Conservation (phyloP, 2,329 filamentous ascomycete species). For the Aspergillus novoparasiticus region DNA sequence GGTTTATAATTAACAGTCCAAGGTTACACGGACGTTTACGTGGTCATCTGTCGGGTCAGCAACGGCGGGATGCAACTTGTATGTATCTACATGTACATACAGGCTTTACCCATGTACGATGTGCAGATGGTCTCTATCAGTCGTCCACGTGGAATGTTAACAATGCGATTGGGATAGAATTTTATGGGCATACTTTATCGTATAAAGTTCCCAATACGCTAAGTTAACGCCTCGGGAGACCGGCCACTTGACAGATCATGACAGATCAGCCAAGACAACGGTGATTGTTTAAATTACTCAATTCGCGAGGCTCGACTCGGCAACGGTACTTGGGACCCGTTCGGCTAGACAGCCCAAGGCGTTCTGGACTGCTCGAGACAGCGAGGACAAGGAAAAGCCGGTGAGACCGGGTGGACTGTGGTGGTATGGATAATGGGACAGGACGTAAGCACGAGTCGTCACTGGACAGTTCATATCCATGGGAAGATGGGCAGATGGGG, state of each 20-base stretch:
- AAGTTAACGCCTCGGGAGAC: slow-evolving; percentile 1
- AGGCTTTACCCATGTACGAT: neutral
- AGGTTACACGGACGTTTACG: neutral
- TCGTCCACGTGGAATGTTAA: neutral
- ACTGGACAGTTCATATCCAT: slow-evolving; percentile 1
- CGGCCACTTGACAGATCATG: slow-evolving; percentile 2
- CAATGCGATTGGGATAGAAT: neutral
- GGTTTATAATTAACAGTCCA: neutral
- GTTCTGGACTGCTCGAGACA: neutral
- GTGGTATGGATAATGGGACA: neutral
- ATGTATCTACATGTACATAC: no score
- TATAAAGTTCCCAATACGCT: neutral
- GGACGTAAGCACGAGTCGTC: neutral
- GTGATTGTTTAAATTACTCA: neutral
- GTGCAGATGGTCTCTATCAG: neutral
- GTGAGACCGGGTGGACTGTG: slow-evolving; percentile 1
- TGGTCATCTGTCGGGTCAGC: neutral
- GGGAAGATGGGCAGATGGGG: neutral
- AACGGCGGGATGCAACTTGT: neutral
- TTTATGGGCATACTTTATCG: neutral
- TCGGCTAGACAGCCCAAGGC: neutral
- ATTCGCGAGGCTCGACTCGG: neutral
- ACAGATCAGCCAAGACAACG: neutral
- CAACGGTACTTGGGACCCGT: slow-evolving; percentile 1
- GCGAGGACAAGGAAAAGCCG: neutral